These are phyloP conservation scores for Zygnema circumcarinatum DNA, from an alignment of 139 green algal genomes.

Conservation along the genomic window DNA sequence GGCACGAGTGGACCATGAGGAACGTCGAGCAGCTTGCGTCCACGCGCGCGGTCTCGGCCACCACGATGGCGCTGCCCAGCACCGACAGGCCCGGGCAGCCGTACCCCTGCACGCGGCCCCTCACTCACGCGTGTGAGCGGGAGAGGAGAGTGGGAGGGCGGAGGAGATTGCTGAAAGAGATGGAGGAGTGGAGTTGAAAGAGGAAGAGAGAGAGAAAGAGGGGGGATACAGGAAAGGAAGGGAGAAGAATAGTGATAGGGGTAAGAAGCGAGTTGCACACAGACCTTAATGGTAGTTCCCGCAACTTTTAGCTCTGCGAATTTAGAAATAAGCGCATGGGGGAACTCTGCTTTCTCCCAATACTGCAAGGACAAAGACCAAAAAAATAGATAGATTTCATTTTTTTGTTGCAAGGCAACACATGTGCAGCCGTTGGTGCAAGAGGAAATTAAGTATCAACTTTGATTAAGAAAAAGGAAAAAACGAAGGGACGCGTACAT, in stretches of 20 bases:
- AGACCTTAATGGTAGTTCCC: constrained; percentile 74
- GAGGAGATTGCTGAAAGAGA: background rate
- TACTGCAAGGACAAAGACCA: constrained; percentile 62
- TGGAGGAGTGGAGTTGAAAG: background rate
- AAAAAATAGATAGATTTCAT: background rate
- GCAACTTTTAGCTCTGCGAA: constrained; percentile 78
- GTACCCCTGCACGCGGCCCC: constrained; percentile 73
- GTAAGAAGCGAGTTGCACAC: background rate
- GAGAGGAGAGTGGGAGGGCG: background rate
- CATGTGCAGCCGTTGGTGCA: too few species aligned
- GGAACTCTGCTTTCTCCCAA: constrained; percentile 92
- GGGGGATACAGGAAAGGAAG: constrained; percentile 18
- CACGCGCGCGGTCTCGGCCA: constrained; percentile 86
- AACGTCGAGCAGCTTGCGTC: constrained; percentile 89
- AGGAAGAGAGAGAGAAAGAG: constrained; percentile 14
- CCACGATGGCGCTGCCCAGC: constrained; percentile 66
- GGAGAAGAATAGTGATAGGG: background rate
- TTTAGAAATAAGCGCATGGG: constrained; percentile 78
- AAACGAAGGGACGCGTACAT: background rate
- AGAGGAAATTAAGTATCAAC: background rate
- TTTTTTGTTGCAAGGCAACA: background rate
- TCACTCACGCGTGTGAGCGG: background rate
- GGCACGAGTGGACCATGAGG: constrained; percentile 89
- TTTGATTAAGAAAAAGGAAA: background rate
- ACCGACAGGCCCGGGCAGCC: constrained; percentile 76